Evolutionary conservation across 2,329 filamentous ascomycete genomes (phyloP), one percentile per base, ranked within the genome.

Genomic region (Domatiomyces catenatus): DNA sequence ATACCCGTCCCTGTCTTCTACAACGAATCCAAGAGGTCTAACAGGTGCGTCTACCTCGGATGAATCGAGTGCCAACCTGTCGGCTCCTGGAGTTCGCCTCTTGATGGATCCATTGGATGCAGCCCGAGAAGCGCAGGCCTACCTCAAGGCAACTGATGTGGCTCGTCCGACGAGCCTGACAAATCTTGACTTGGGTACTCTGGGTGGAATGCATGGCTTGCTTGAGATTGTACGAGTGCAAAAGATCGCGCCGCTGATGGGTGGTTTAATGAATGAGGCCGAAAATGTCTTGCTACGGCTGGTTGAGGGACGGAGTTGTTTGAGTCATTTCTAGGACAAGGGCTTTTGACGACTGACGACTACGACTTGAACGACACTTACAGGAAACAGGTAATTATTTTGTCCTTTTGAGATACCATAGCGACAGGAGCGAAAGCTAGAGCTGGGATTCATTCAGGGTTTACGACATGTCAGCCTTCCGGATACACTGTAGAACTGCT

Each of bases 251-350:
- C 48, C 55, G 12, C 50, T 58, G 39, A 53, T 63, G 43, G 62
- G 63, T n/a, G 64, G 64, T 6, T 56, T 66, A n/a, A 57, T 66
- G 57, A 64, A 63, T 48, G 62, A 66, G 54, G 64, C 60, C 15
- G 60, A 63, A 47, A 50, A 58, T 45, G 64, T 66, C 10, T 52
- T 67, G 48, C 58, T 55, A 49, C 59, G 62, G 47, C 57, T 66
- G 19, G 57, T 57, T 17, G 62, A 65, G 49, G 56, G 57, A 48
- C 53, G 56, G 46, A 60, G 59, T 53, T 52, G 55, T 39, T 54
- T 62, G 51, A 60, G 58, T 56, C 57, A 59, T 48, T 65, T 64
- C 47, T 62, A 50, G 57, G 50, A 42, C 32, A 39, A 10, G 32
- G 15, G 32, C 2, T 39, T 39, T 39, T 39, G 32, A 39, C 32